Base-by-base conservation (phyloP, 1,284 basidiomycete species). In the Boletus smithii region DNA sequence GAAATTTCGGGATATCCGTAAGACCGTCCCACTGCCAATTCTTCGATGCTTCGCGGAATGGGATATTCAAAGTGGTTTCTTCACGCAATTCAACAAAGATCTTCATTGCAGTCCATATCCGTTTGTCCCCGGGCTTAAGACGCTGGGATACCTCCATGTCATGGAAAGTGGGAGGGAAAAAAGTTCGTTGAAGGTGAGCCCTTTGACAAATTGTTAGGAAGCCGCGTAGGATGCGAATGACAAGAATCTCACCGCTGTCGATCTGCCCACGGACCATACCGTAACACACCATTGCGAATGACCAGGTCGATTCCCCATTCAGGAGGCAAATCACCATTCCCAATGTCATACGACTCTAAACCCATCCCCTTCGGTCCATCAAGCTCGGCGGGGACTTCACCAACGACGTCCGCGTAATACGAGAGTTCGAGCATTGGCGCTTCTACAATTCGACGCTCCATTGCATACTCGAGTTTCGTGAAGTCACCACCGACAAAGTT, bases 231-330 rank as follows among this genome's bases (percentile, higher is more conserved):
- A 8, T 23, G 3, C 14, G 24, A 24, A 26, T 27, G 27, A 37
- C 29, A 30, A 33, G 22, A n/a, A 17, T 52, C 70, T 52, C 61
- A 84, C 86, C 91, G 75, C 67, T 95, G 93, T 23, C 92, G 77
- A 69, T 97, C 94, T 17, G 91, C 84, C 94, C 94, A 97, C 4
- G 94, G 94, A 0, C 94, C 94, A 62, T 97, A 97, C 27, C 82
- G 80, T 34, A 95, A 57, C 24, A 75, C 68, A 0, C 90, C 93
- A 14, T 83, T 83, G 50, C 81, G 74, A 9, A 95, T 71, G 16
- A 83, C 76, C n/a, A 97, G 55, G 58, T 97, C 90, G 26, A 95
- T 71, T 4, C 92, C 91, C 86, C 92, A 97, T 61, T 97, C 91
- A 10, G 94, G 94, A n/a, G 88, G 75, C 16, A 84, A 64, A 58